Percentiles rank a stretch among this genome's conserved stretches.
phyloP scores from a whole-genome alignment of 495 filamentous ascomycete species.

The Talaromyces ruber region DNA sequence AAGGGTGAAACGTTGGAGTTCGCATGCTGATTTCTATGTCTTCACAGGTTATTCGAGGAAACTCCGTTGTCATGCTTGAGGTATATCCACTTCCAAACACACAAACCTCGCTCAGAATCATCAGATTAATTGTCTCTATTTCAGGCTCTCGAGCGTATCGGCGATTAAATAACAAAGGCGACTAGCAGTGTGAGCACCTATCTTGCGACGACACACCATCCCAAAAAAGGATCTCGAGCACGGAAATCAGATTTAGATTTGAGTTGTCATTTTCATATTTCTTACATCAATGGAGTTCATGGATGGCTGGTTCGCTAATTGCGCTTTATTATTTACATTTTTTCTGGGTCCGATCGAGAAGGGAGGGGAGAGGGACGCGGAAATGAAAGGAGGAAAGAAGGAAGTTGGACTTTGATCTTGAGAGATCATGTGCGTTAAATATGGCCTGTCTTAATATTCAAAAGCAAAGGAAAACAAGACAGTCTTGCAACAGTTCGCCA shows the following conservation, averaged over 20 bases:
- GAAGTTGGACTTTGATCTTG: background rate
- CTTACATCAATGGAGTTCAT: background rate
- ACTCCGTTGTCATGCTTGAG: slow-evolving; percentile 95
- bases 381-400: background rate
- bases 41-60: slow-evolving; percentile 68
- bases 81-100: slow-evolving; percentile 29
- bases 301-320: background rate
- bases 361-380: background rate
- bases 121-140: background rate
- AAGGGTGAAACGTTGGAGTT: background rate
- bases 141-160: slow-evolving; percentile 53
- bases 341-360: background rate
- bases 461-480: background rate
- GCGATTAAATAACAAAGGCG: slow-evolving; percentile 27
- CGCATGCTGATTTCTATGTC: background rate
- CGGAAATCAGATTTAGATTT: background rate
- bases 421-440: background rate
- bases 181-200: background rate
- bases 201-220: background rate
- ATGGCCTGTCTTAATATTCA: background rate
- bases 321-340: background rate
- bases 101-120: background rate
- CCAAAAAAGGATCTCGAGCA: background rate
- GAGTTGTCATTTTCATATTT: background rate
- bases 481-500: background rate